Percentiles rank a stretch among this genome's conserved stretches.
These are phyloP conservation scores for Aspergillus luchuensis DNA, from an alignment of 2,329 filamentous ascomycete species.

Conservation along the genomic window DNA sequence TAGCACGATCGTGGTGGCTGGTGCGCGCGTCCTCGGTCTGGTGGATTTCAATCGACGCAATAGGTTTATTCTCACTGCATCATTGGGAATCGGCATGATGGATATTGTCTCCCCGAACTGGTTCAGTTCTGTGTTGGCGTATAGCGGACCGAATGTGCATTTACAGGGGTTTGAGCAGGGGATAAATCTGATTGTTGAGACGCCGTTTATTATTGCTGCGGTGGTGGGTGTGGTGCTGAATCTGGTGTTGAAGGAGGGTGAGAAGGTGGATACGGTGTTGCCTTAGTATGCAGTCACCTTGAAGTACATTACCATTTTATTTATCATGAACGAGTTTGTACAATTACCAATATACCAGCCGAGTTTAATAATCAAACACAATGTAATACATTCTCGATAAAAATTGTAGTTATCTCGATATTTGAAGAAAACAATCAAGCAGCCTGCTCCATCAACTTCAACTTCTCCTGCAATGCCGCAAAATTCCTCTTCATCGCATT, in stretches of 20 bases:
- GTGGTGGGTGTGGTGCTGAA: conserved; percentile 34
- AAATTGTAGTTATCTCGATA: too few species aligned
- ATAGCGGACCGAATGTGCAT: conserved; percentile 65
- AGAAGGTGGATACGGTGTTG: not conserved
- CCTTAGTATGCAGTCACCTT: not conserved
- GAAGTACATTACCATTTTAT: fast-evolving
- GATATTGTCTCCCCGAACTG: conserved; percentile 68
- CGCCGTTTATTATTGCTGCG: conserved; percentile 34
- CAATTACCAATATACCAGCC: too few species aligned
- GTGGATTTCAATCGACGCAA: conserved; percentile 77
- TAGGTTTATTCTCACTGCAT: conserved; percentile 77
- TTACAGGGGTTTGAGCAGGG: conserved; percentile 64
- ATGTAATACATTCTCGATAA: too few species aligned
- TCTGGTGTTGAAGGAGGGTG: conserved; percentile 16
- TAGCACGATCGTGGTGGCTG: conserved; percentile 72
- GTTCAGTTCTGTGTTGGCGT: conserved; percentile 72
- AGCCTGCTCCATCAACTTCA: conserved; percentile 28
- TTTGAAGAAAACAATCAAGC: not conserved
- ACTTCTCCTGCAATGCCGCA: conserved; percentile 53
- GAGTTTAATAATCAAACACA: too few species aligned
- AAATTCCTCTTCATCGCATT: conserved; percentile 61
- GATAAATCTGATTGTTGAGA: conserved; percentile 33
- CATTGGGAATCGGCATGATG: conserved; percentile 71
- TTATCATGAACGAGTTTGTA: too few species aligned
- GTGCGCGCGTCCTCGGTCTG: conserved; percentile 72